Base-by-base conservation (phyloP, 2,329 filamentous ascomycete species). In the Fusarium siculi region DNA sequence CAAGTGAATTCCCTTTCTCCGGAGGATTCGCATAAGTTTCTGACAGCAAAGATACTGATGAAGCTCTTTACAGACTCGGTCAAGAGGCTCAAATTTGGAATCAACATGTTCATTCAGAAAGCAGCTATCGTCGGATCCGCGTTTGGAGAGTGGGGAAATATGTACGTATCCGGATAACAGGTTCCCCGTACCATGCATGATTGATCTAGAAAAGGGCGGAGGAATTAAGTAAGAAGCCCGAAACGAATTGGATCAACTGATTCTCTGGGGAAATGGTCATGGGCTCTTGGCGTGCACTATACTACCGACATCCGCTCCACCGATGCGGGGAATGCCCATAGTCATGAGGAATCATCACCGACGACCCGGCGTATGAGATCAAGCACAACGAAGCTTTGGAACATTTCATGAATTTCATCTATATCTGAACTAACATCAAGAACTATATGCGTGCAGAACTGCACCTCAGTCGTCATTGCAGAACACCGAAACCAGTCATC, bases 181-280 rank as follows among this genome's bases (percentile, higher is more conserved):
- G 19, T 64, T 64, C 54, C 44, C 47, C n/a, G n/a, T n/a, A n/a
- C n/a, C n/a, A n/a, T n/a, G n/a, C n/a, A n/a, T n/a, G 15, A 30
- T 53, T 9, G 40, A 64, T 23, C 40, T 25, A 44, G 46, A 21
- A 42, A 64, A 58, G 18, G 23, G 40, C 66, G 66, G 66, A 70
- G 66, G 46, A 44, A 70, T 69, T 69, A 57, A 64, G 25, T 70
- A 69, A 69, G 15, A 70, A 32, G 15, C 30, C 66, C 66, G 66
- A 68, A 30, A 19, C 34, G 40, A 49, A 42, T 16, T 39, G 9
- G 15, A 62, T 49, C 11, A 40, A 10, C 8, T 9, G 32, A 36
- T 23, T 7, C 25, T 37, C 42, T 30, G 57, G 36, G n/a, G 34
- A 54, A 42, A 54, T 28, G 57, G 36, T 40, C 30, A 25, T 42